A percentile compares a stretch with the other conserved stretches of the same genome.
These are phyloP conservation scores for Firmiana major DNA, from an alignment of 345 rosid species.

Conservation along the genomic window DNA sequence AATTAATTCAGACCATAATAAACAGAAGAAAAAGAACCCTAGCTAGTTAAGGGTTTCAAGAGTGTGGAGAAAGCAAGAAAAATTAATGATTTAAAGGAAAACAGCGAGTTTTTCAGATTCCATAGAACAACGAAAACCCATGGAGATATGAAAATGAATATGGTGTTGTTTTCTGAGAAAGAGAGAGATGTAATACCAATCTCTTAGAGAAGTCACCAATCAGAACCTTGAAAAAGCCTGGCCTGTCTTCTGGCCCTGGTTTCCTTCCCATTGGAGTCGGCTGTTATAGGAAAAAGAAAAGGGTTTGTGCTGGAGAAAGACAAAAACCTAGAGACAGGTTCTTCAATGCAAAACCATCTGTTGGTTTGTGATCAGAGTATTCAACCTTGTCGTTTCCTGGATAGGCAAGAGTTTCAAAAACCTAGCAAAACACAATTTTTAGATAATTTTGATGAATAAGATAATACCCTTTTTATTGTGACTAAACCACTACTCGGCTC, in stretches of 20 bases:
- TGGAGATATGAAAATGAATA: neutral
- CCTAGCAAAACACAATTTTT: neutral
- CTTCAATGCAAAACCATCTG: neutral
- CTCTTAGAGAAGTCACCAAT: neutral
- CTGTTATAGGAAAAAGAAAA: neutral
- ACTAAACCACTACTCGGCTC: too few relatives aligned
- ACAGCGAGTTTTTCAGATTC: neutral
- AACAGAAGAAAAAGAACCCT: neutral
- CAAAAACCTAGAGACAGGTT: neutral
- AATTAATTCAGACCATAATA: neutral
- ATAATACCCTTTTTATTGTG: neutral
- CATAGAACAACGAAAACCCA: neutral
- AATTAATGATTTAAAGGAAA: neutral
- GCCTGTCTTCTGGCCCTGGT: neutral
- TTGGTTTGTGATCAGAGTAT: neutral
- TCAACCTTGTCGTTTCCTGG: neutral
- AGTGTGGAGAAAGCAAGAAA: too few relatives aligned
- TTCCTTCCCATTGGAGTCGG: neutral
- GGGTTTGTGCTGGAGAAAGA: too few relatives aligned
- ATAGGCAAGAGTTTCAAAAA: neutral
- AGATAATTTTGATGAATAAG: neutral
- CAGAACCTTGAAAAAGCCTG: slow-evolving; percentile 8
- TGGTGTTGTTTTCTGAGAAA: neutral
- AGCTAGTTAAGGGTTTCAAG: neutral
- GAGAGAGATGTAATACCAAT: neutral